These are phyloP conservation scores for Carex cristatella DNA, from an alignment of 176 grass and related monocot genomes.

Conservation along the genomic window DNA sequence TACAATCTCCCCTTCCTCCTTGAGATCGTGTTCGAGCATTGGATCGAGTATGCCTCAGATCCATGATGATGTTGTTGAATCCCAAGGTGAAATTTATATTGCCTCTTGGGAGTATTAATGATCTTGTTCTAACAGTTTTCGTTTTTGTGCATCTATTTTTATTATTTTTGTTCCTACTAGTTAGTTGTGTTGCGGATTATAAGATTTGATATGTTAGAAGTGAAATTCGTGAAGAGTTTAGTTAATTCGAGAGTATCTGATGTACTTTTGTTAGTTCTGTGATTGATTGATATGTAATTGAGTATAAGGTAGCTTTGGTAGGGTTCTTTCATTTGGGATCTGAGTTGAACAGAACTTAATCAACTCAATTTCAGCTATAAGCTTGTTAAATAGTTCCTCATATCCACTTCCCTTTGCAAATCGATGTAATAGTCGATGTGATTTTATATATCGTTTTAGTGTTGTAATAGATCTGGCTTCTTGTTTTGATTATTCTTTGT, in stretches of 20 bases:
- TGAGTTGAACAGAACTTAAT: background rate
- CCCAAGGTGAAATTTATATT: background rate
- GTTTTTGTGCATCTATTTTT: background rate
- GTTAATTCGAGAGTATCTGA: background rate
- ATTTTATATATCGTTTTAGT: background rate
- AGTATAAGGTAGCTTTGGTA: background rate
- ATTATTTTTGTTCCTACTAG: background rate
- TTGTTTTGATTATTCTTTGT: background rate
- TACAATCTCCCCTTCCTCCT: background rate
- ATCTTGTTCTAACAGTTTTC: background rate
- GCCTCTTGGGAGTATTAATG: background rate
- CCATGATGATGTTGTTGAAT: slow-evolving; percentile 17
- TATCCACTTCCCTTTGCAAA: background rate
- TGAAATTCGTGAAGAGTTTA: background rate
- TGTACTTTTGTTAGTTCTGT: background rate
- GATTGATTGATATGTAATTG: background rate
- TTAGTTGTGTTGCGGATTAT: background rate
- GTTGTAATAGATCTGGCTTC: background rate
- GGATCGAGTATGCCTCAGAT: slow-evolving; percentile 9
- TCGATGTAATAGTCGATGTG: background rate
- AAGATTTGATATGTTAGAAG: background rate
- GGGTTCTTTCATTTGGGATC: background rate
- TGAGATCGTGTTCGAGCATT: slow-evolving; percentile 2
- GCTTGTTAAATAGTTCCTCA: background rate
- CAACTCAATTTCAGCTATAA: background rate